Percentiles rank a stretch among this genome's conserved stretches.
Evolutionary conservation across 257 asterid species (phyloP).

Genomic region (Buddleja alternifolia): DNA sequence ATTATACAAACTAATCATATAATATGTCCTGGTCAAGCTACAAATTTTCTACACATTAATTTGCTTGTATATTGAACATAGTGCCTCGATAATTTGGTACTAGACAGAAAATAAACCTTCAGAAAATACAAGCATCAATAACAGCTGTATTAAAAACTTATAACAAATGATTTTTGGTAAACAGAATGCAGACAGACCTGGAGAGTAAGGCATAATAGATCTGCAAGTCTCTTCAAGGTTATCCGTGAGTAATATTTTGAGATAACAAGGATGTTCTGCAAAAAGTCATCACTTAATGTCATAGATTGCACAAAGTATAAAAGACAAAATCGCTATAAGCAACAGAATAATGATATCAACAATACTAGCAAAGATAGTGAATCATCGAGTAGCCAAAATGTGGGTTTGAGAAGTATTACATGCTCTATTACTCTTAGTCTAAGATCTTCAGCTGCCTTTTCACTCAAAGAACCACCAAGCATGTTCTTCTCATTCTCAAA

Average conservation of each 20-base stretch:
- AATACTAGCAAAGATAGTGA: slow-evolving; percentile 12
- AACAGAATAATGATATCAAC: slow-evolving; percentile 6
- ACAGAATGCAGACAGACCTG: slow-evolving; percentile 54
- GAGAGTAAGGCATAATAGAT: slow-evolving; percentile 71
- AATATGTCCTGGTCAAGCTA: not conserved
- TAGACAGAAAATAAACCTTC: no score
- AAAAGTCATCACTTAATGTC: slow-evolving; percentile 1
- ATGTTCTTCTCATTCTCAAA: slow-evolving; percentile 87
- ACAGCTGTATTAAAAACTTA: not conserved
- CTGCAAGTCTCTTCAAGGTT: slow-evolving; percentile 92
- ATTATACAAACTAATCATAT: not conserved
- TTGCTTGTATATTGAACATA: not conserved
- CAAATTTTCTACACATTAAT: not conserved
- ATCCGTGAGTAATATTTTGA: slow-evolving; percentile 90
- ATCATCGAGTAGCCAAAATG: not conserved
- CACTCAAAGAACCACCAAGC: slow-evolving; percentile 87
- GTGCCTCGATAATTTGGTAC: not conserved
- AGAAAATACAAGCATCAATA: not conserved
- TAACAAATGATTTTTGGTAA: not conserved
- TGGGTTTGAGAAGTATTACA: slow-evolving; percentile 46
- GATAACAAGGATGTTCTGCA: slow-evolving; percentile 95
- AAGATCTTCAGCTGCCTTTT: slow-evolving; percentile 92
- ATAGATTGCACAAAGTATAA: not conserved
- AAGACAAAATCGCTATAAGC: not conserved
- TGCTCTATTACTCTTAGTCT: slow-evolving; percentile 90